Conservation (phyloP, 495 filamentous ascomycete species). For the Cairneyella variabilis region DNA sequence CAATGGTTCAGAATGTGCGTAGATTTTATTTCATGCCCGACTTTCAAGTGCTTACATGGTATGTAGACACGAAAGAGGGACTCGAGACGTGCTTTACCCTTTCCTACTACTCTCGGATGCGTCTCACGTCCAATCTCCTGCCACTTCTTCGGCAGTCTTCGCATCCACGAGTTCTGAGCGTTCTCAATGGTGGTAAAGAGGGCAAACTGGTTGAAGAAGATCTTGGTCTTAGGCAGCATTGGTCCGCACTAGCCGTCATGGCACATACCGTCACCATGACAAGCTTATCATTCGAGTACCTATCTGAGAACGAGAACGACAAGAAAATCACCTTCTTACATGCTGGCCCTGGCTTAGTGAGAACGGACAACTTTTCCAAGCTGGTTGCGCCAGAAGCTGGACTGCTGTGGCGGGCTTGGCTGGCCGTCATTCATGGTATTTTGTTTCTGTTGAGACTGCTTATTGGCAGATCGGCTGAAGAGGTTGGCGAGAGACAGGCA, state of each 20-base stretch:
- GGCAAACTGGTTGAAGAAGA: background rate
- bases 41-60: background rate
- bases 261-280: constrained; percentile 11
- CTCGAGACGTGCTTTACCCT: constrained; percentile 18
- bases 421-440: background rate
- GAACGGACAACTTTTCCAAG: constrained; percentile 16
- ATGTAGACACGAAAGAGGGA: constrained; percentile 26
- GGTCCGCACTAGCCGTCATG: background rate
- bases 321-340: constrained; percentile 33
- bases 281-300: constrained; percentile 25
- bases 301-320: constrained; percentile 22
- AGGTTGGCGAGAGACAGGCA: constrained; percentile 6
- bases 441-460: background rate
- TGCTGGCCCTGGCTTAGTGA: constrained; percentile 33
- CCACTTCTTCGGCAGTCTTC: constrained; percentile 21
- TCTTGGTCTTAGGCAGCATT: constrained; percentile 8
- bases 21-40: background rate
- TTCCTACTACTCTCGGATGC: constrained; percentile 26
- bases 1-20: constrained; percentile 4
- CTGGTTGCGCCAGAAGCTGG: background rate
- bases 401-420: background rate
- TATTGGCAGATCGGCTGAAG: background rate
- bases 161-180: constrained; percentile 9
- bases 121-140: constrained; percentile 12
- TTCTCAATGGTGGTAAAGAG: constrained; percentile 11